Conservation (phyloP, 495 filamentous ascomycete species). For the Tuber calosporum region DNA sequence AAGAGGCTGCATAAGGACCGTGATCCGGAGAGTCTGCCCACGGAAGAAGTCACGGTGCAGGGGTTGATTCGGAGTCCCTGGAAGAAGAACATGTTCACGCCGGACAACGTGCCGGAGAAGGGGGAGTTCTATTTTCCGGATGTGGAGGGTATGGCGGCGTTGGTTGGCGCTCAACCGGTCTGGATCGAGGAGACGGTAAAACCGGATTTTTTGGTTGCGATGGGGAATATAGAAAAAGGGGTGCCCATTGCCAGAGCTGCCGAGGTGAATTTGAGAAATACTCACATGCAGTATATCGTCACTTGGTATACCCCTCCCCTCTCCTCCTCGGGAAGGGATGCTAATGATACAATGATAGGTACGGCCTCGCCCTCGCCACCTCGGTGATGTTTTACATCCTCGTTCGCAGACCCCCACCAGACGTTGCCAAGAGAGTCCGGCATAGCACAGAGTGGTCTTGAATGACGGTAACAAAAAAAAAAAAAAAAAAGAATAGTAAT, state of each 20-base stretch:
- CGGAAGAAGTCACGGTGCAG: slow-evolving; percentile 65
- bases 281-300: slow-evolving; percentile 95
- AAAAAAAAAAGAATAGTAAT: background rate
- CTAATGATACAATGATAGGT: slow-evolving; percentile 52
- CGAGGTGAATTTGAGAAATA: slow-evolving; percentile 90
- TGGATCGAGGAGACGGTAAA: slow-evolving; percentile 96
- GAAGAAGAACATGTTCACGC: slow-evolving; percentile 97
- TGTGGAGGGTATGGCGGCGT: slow-evolving; percentile 80
- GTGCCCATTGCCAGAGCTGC: slow-evolving; percentile 85
- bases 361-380: slow-evolving; percentile 76
- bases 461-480: background rate
- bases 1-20: slow-evolving; percentile 57
- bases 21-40: slow-evolving; percentile 52
- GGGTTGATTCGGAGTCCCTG: slow-evolving; percentile 82
- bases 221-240: slow-evolving; percentile 67
- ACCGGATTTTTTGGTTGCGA: slow-evolving; percentile 64
- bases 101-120: slow-evolving; percentile 71
- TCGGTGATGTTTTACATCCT: slow-evolving; percentile 94
- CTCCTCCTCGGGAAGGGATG: slow-evolving; percentile 9
- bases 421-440: slow-evolving; percentile 64
- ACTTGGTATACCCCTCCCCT: slow-evolving; percentile 65
- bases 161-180: slow-evolving; percentile 76
- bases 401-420: slow-evolving; percentile 70
- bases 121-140: slow-evolving; percentile 93
- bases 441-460: slow-evolving; percentile 70